Base-by-base conservation (phyloP, 257 asterid species). In the Coffea canephora region DNA sequence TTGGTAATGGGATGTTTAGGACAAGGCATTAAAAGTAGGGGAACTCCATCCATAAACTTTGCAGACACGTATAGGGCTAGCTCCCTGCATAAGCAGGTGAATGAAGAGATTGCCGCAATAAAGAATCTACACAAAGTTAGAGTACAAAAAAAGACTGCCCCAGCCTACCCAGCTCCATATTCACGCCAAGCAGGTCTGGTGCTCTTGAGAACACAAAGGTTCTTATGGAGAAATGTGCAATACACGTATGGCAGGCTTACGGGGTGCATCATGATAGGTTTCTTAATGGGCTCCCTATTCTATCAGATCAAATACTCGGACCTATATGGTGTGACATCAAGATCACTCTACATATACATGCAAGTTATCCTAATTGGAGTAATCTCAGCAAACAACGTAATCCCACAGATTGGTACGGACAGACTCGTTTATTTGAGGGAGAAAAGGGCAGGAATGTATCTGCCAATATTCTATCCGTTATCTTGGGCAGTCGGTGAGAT, bases 351-450 rank as follows among this genome's bases (percentile, higher is more conserved):
- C 74, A 77, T 77, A 52, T 66, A 66, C 67, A 77, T 77, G 80
- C 74, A 77, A 77, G 74, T 77, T 3, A 77, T 77, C 27, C 66
- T 77, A 19, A 77, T 66, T 31, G 74, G 74, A 27, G 80, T 77
- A 19, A 64, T 77, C 45, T 66, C 80, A 49, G 80, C 80, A 16
- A 66, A 77, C 66, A 77, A 77, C 49, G 15, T 77, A 8, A 49
- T 77, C 45, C 80, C 80, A 65, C 80, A 77, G 73, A 66, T 76
- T 64, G 79, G 79, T 15, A 76, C 79, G 25, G 79, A 76, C 49
- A 46, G 79, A 64, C 70, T 76, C 46, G 79, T 77, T 59, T 77
- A 77, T 34, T 19, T 77, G 6, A 77, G 74, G 74, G 74, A 77
- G 67, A 77, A 50, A 49, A 77, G 80, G 36, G 80, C 80, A 16